A percentile compares a stretch with the other conserved stretches of the same genome.
These are phyloP conservation scores for Bryoerythrophyllum caledonicum DNA, from an alignment of 225 moss, liverwort and hornwort species.

Conservation along the genomic window DNA sequence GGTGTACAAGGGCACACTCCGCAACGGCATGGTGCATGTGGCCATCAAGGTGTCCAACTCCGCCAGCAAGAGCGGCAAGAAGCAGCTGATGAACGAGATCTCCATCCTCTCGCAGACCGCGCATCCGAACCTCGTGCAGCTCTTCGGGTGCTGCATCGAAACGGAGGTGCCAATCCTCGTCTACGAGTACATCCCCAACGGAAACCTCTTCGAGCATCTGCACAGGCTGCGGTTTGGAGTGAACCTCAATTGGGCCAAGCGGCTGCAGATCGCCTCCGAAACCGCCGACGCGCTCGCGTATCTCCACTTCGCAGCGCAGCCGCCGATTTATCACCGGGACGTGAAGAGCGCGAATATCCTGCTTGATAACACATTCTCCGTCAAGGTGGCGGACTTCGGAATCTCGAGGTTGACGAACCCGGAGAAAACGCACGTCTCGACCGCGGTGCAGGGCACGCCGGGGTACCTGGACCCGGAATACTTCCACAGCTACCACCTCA, in stretches of 20 bases:
- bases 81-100: slow-evolving; percentile 81
- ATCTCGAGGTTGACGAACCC: slow-evolving; percentile 84
- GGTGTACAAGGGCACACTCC: slow-evolving; percentile 77
- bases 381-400: slow-evolving; percentile 86
- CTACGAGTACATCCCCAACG: slow-evolving; percentile 85
- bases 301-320: slow-evolving; percentile 71
- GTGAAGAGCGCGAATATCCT: slow-evolving; percentile 84
- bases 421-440: slow-evolving; percentile 84
- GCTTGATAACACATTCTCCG: slow-evolving; percentile 64
- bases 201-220: slow-evolving; percentile 81
- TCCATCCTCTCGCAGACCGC: slow-evolving; percentile 75
- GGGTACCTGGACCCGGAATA: slow-evolving; percentile 93
- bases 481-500: slow-evolving; percentile 74
- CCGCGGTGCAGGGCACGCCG: slow-evolving; percentile 71
- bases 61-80: slow-evolving; percentile 76
- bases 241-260: slow-evolving; percentile 60
- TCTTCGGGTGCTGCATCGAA: slow-evolving; percentile 82
- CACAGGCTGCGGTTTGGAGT: slow-evolving; percentile 54
- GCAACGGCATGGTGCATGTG: slow-evolving; percentile 65
- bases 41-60: slow-evolving; percentile 91
- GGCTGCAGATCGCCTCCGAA: slow-evolving; percentile 74
- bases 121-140: slow-evolving; percentile 79
- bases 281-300: slow-evolving; percentile 79
- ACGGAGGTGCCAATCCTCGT: slow-evolving; percentile 74
- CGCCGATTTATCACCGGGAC: slow-evolving; percentile 90